These are phyloP conservation scores for Phialophora tarda DNA, from an alignment of 2,329 filamentous ascomycete genomes.

Conservation along the genomic window DNA sequence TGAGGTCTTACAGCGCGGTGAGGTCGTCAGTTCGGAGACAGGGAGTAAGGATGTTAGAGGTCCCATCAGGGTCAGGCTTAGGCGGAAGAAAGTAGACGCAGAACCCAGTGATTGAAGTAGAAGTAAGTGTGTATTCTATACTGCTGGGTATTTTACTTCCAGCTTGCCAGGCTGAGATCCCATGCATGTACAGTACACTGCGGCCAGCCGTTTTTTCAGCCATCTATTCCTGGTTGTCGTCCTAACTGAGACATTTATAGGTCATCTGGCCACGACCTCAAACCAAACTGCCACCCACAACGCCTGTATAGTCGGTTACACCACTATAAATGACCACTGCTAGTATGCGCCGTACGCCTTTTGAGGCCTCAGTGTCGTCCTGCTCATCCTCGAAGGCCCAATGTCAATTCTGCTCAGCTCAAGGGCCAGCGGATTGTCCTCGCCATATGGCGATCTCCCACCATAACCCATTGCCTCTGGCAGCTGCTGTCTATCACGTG, in stretches of 20 bases:
- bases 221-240: neutral
- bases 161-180: neutral
- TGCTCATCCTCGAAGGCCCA: conserved; percentile 42
- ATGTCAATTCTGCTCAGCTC: conserved; percentile 62
- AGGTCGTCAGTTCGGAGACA: conserved; percentile 41
- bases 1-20: conserved; percentile 57
- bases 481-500: conserved; percentile 7
- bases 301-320: neutral
- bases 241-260: neutral
- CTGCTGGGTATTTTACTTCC: neutral
- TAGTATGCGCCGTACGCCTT: conserved; percentile 34
- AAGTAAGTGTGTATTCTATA: neutral
- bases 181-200: conserved; percentile 10
- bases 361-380: conserved; percentile 28
- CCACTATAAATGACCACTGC: conserved; percentile 3
- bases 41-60: conserved; percentile 50
- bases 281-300: neutral
- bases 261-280: neutral
- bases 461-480: conserved; percentile 5
- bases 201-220: neutral
- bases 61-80: conserved; percentile 48
- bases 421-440: conserved; percentile 58
- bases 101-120: neutral
- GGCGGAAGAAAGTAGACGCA: neutral
- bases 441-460: conserved; percentile 35